A percentile compares a stretch with the other conserved stretches of the same genome.
Conservation (phyloP, 345 rosid species). For the Acer campestre region DNA sequence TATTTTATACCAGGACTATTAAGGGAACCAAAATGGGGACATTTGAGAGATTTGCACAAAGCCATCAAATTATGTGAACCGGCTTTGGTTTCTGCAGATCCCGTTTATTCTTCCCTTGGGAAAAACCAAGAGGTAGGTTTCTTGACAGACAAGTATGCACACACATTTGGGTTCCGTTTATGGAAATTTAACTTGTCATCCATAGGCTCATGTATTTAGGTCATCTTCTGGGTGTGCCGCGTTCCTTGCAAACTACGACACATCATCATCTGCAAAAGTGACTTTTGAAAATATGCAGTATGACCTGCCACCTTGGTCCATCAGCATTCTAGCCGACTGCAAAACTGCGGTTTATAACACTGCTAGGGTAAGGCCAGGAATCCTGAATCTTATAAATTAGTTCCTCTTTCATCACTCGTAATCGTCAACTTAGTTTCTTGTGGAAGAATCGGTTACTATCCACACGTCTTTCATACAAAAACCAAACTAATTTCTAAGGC, state of each 20-base stretch:
- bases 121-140: constrained; percentile 64
- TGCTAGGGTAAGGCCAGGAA: constrained; percentile 55
- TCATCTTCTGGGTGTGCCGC: constrained; percentile 73
- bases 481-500: background rate
- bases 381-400: background rate
- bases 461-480: background rate
- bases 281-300: constrained; percentile 57
- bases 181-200: background rate
- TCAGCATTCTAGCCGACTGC: constrained; percentile 92
- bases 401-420: background rate
- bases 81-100: constrained; percentile 69
- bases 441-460: background rate
- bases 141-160: background rate
- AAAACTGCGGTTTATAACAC: constrained; percentile 79
- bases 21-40: constrained; percentile 89
- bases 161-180: background rate
- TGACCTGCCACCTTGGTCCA: constrained; percentile 86
- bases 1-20: constrained; percentile 49
- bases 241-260: constrained; percentile 78
- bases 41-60: constrained; percentile 81
- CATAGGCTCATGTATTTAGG: constrained; percentile 73
- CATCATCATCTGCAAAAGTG: constrained; percentile 49
- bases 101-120: constrained; percentile 63
- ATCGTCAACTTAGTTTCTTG: too few relatives aligned
- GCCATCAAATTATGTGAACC: constrained; percentile 86